Conservation (phyloP, 345 rosid genomes). For the Erucastrum elatum region DNA sequence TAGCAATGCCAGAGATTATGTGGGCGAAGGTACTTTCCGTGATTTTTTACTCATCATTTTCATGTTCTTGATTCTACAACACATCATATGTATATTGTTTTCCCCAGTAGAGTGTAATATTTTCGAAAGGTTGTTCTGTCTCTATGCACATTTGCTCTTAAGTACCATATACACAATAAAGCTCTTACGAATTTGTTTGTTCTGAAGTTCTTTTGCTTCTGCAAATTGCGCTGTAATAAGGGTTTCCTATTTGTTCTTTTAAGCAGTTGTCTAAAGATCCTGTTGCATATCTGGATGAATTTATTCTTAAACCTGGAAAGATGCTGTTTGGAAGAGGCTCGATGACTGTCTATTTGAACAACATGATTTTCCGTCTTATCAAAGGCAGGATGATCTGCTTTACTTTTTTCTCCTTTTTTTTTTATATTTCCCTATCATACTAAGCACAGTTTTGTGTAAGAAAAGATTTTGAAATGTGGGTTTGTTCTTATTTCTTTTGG, state of each 20-base stretch:
- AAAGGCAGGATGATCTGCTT: constrained; percentile 50
- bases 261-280: constrained; percentile 81
- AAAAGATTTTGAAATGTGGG: background rate
- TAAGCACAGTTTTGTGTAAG: background rate
- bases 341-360: constrained; percentile 61
- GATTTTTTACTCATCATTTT: background rate
- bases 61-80: constrained; percentile 16
- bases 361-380: constrained; percentile 64
- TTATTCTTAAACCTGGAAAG: constrained; percentile 70
- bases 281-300: constrained; percentile 54
- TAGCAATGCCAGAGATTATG: constrained; percentile 83
- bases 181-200: background rate
- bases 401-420: background rate
- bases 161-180: background rate
- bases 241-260: background rate
- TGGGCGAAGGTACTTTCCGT: constrained; percentile 70
- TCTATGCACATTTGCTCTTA: background rate
- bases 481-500: constrained; percentile 2
- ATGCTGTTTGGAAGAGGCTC: constrained; percentile 75
- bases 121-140: background rate
- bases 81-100: constrained; percentile 1
- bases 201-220: background rate
- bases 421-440: background rate
- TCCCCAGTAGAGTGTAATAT: no score
- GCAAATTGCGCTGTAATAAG: background rate